These are phyloP conservation scores for Naganishia sp. DNA, from an alignment of 1,284 basidiomycete species.

Conservation along the genomic window DNA sequence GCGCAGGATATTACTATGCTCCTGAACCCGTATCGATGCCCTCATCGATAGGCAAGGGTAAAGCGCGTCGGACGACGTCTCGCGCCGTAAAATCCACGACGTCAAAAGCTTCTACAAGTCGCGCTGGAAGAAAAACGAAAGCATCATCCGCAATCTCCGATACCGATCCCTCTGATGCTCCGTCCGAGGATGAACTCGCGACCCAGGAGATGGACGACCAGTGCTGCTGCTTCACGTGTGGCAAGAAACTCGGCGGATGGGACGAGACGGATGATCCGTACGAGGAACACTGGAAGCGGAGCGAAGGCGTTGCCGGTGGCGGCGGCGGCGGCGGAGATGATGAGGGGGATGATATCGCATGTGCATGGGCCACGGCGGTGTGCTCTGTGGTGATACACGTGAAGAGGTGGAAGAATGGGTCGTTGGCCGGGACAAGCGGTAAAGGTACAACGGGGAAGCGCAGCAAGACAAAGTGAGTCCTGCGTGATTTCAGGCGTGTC, in stretches of 20 bases:
- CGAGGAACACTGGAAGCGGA: constrained; percentile 64
- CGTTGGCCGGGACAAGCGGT: not conserved
- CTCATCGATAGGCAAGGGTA: not conserved
- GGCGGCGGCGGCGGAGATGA: not conserved
- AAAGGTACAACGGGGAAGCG: constrained; percentile 2
- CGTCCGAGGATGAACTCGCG: constrained; percentile 17
- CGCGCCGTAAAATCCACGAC: constrained; percentile 2
- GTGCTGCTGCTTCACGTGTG: constrained; percentile 69
- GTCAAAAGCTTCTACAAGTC: not conserved
- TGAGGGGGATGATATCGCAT: constrained; percentile 44
- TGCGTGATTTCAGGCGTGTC: not conserved
- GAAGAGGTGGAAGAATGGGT: constrained; percentile 30
- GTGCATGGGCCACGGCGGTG: constrained; percentile 73
- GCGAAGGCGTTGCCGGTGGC: constrained; percentile 55
- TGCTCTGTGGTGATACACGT: constrained; percentile 61
- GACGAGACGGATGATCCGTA: constrained; percentile 76
- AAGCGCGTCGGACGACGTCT: constrained; percentile 58
- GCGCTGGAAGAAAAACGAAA: constrained; percentile 2
- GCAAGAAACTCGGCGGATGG: constrained; percentile 75
- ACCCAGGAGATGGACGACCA: constrained; percentile 38
- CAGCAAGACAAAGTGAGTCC: not conserved
- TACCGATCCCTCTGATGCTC: constrained; percentile 35
- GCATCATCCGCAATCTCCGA: constrained; percentile 1
- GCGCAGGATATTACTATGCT: constrained; percentile 78
- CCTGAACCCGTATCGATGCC: constrained; percentile 61